phyloP scores from a whole-genome alignment of 805 yeast species.

The Lipomyces kockii region DNA sequence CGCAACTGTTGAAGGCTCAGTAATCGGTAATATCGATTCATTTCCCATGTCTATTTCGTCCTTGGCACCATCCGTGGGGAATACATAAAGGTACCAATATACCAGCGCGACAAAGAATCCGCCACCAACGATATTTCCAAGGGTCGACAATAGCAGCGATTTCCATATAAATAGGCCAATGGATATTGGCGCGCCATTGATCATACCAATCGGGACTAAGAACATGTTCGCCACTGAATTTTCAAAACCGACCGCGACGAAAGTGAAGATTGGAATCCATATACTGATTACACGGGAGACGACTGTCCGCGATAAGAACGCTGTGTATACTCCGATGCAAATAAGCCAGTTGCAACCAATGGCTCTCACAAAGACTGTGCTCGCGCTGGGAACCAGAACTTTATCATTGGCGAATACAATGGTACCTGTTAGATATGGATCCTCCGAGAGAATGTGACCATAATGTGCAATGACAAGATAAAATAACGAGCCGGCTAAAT shows the following conservation, averaged over 20 bases:
- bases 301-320: slow-evolving; percentile 75
- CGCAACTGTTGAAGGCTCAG: neutral
- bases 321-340: slow-evolving; percentile 73
- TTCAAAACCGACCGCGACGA: slow-evolving; percentile 77
- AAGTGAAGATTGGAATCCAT: slow-evolving; percentile 71
- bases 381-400: slow-evolving; percentile 23
- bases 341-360: slow-evolving; percentile 81
- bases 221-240: slow-evolving; percentile 87
- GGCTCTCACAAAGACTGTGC: slow-evolving; percentile 34
- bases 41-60: slow-evolving; percentile 41
- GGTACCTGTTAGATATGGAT: slow-evolving; percentile 31
- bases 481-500: slow-evolving; percentile 34
- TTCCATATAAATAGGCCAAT: slow-evolving; percentile 76
- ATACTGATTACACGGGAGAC: slow-evolving; percentile 74
- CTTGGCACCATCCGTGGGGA: slow-evolving; percentile 35
- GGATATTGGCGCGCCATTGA: slow-evolving; percentile 66
- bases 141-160: slow-evolving; percentile 65
- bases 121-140: slow-evolving; percentile 86
- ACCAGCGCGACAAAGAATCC: slow-evolving; percentile 62
- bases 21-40: slow-evolving; percentile 22
- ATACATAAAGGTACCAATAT: slow-evolving; percentile 74
- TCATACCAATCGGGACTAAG: slow-evolving; percentile 64
- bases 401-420: slow-evolving; percentile 30
- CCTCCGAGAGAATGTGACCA: slow-evolving; percentile 29
- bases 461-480: slow-evolving; percentile 34